Evolutionary conservation across 345 rosid species (phyloP).

Genomic region (Camelina neglecta): DNA sequence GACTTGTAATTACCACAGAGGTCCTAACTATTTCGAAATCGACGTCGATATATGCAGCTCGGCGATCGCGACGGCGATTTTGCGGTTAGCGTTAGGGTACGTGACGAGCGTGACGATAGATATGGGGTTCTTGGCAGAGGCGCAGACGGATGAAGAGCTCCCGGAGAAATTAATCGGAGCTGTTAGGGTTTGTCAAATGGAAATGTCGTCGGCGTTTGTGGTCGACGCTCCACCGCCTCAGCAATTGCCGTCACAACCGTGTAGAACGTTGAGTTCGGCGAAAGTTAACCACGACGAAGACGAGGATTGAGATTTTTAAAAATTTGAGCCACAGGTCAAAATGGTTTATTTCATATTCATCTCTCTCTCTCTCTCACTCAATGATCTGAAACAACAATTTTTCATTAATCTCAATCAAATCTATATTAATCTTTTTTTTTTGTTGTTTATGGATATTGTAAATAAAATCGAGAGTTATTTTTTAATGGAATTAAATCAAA

Average conservation of each 20-base stretch:
- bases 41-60: slow-evolving; percentile 88
- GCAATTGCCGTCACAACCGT: slow-evolving; percentile 24
- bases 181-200: slow-evolving; percentile 89
- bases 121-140: slow-evolving; percentile 89
- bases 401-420: slow-evolving; percentile 14
- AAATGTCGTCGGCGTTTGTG: slow-evolving; percentile 72
- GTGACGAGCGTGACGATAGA: slow-evolving; percentile 82
- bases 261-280: slow-evolving; percentile 50
- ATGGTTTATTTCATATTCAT: neutral
- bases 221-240: slow-evolving; percentile 47
- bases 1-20: slow-evolving; percentile 80
- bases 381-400: slow-evolving; percentile 6
- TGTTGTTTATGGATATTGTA: slow-evolving; percentile 28
- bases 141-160: slow-evolving; percentile 76
- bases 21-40: slow-evolving; percentile 79
- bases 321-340: slow-evolving; percentile 10
- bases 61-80: slow-evolving; percentile 70
- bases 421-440: neutral
- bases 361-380: neutral
- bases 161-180: slow-evolving; percentile 89
- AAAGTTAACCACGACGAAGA: slow-evolving; percentile 70
- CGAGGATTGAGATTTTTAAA: slow-evolving; percentile 28
- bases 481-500: slow-evolving; percentile 14
- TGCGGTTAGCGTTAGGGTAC: slow-evolving; percentile 76
- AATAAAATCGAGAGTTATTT: slow-evolving; percentile 14